phyloP scores from a whole-genome alignment of 148 eudicot genomes.

The Selenicereus undatus region DNA sequence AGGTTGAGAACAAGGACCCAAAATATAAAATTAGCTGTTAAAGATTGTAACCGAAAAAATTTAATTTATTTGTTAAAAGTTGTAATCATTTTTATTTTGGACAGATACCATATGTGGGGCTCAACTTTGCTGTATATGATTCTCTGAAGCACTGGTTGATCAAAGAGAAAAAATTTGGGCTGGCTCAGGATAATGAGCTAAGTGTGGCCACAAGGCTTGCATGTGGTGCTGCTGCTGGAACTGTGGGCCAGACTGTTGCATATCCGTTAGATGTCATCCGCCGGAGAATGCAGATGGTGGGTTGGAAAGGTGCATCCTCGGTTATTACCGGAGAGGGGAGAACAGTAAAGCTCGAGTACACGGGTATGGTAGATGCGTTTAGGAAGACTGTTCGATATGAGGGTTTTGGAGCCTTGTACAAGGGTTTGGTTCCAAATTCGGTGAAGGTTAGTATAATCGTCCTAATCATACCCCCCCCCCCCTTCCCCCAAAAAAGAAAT shows the following conservation, averaged over 20 bases:
- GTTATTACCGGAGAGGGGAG: conserved; percentile 71
- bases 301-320: conserved; percentile 86
- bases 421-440: conserved; percentile 90
- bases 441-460: conserved; percentile 54
- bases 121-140: conserved; percentile 89
- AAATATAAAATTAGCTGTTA: no score
- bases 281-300: conserved; percentile 96
- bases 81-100: background rate
- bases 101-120: conserved; percentile 87
- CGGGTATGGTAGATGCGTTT: conserved; percentile 84
- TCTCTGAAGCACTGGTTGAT: conserved; percentile 77
- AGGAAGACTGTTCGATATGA: conserved; percentile 81
- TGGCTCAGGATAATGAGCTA: conserved; percentile 53
- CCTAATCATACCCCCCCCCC: background rate
- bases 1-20: no score
- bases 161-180: conserved; percentile 56
- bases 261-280: conserved; percentile 92
- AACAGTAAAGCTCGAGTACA: conserved; percentile 53
- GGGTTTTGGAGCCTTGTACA: conserved; percentile 83
- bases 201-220: conserved; percentile 75
- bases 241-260: conserved; percentile 87
- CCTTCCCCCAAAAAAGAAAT: no score
- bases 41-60: no score
- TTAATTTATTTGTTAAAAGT: no score
- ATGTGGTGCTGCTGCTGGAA: conserved; percentile 94